Percentiles rank a stretch among this genome's conserved stretches.
Conservation (phyloP, 352 stramenopile genomes). For the Globisporangium spinosum region DNA sequence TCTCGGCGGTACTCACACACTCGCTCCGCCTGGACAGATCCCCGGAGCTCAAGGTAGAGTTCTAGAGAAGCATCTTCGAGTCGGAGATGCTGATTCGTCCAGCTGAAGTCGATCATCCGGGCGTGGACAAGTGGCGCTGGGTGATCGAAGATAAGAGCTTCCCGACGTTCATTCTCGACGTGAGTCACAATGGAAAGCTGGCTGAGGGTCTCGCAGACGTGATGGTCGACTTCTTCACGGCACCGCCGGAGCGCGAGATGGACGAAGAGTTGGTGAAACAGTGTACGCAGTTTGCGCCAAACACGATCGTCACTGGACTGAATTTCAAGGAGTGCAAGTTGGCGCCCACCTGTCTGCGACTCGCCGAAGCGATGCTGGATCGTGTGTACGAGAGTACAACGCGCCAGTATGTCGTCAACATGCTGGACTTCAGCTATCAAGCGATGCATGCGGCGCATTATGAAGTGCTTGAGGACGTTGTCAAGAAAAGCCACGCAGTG, state of each 20-base stretch:
- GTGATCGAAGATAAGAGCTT: not conserved
- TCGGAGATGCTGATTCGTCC: not conserved
- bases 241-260: not conserved
- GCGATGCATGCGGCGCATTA: not conserved
- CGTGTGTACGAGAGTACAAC: not conserved
- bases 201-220: too few relatives aligned
- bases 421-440: not conserved
- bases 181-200: not conserved
- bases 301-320: not conserved
- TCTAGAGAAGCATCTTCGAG: not conserved
- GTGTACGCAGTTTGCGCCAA: not conserved
- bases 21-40: not conserved
- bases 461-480: not conserved
- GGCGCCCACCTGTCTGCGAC: not conserved
- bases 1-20: constrained; percentile 1
- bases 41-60: not conserved
- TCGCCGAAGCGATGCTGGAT: not conserved
- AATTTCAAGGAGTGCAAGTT: not conserved
- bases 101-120: too few relatives aligned
- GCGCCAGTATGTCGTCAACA: not conserved
- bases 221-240: not conserved
- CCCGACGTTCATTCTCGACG: not conserved
- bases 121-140: not conserved
- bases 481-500: not conserved
- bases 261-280: not conserved